Conservation (phyloP, 768 basidiomycete genomes). For the Rhizopogon vesiculosus region DNA sequence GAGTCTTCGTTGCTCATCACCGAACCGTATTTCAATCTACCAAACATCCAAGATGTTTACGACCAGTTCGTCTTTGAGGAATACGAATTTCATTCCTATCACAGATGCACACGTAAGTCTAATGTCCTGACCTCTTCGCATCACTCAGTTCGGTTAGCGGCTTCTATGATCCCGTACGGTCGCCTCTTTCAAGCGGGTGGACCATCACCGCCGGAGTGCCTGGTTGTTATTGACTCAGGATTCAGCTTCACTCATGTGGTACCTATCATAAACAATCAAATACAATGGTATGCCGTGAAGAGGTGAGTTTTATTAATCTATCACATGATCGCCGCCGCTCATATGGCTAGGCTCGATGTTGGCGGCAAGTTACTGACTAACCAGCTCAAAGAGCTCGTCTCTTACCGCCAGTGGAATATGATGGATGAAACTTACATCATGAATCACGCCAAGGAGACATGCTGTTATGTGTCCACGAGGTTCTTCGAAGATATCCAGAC, state of each 20-base stretch:
- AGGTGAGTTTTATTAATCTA: constrained; percentile 42
- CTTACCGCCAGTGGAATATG: constrained; percentile 97
- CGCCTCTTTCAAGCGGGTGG: constrained; percentile 52
- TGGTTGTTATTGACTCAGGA: constrained; percentile 82
- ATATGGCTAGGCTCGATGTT: constrained; percentile 71
- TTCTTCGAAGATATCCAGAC: constrained; percentile 71
- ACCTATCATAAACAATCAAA: constrained; percentile 68
- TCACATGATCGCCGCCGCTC: constrained; percentile 10
- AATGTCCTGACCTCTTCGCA: constrained; percentile 14
- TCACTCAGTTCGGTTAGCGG: constrained; percentile 47
- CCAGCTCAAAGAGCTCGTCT: constrained; percentile 89
- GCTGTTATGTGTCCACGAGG: constrained; percentile 78
- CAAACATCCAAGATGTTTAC: constrained; percentile 87
- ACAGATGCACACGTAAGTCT: constrained; percentile 74
- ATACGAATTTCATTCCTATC: constrained; percentile 86
- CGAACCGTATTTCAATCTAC: constrained; percentile 92
- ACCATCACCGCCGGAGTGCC: constrained; percentile 65
- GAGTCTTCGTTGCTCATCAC: constrained; percentile 79
- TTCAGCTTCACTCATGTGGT: constrained; percentile 94
- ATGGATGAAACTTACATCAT: constrained; percentile 95
- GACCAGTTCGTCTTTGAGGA: constrained; percentile 97
- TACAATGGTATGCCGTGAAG: constrained; percentile 80
- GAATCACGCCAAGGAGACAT: constrained; percentile 87
- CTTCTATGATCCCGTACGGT: constrained; percentile 74
- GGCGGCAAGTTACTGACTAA: constrained; percentile 96